A percentile compares a stretch with the other conserved stretches of the same genome.
phyloP scores from a whole-genome alignment of 2,329 filamentous ascomycete genomes.

The Talaromyces sp. region DNA sequence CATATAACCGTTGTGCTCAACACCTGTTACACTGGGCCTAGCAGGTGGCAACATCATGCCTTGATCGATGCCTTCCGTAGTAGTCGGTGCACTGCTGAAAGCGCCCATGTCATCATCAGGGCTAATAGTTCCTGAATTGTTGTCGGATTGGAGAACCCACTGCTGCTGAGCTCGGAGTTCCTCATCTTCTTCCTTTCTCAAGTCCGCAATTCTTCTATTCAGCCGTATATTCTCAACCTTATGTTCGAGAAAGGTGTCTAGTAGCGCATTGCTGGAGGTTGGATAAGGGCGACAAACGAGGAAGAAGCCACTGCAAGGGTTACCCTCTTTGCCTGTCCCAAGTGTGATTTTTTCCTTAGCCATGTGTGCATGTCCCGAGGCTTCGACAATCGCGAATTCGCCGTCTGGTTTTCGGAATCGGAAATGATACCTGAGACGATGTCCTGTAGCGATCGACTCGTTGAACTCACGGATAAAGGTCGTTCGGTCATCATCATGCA shows the following conservation, averaged over 20 bases:
- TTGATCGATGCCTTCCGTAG: conserved; percentile 41
- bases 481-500: conserved; percentile 78
- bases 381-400: conserved; percentile 75
- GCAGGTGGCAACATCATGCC: conserved; percentile 16
- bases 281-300: conserved; percentile 89
- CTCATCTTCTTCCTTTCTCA: conserved; percentile 79
- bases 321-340: conserved; percentile 59
- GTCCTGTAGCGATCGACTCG: conserved; percentile 78
- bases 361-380: conserved; percentile 87
- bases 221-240: conserved; percentile 94
- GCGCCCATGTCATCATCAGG: conserved; percentile 54
- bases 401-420: conserved; percentile 72
- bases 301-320: conserved; percentile 83
- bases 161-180: conserved; percentile 42
- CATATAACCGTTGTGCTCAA: conserved; percentile 41
- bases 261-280: conserved; percentile 74
- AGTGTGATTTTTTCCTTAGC: conserved; percentile 59
- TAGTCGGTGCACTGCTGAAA: conserved; percentile 20
- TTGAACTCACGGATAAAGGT: conserved; percentile 85
- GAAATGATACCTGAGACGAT: conserved; percentile 77
- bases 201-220: conserved; percentile 74
- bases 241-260: conserved; percentile 92
- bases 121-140: conserved; percentile 51
- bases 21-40: conserved; percentile 9
- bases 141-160: conserved; percentile 35